Evolutionary conservation across 192 early-diverging fungal genomes (phyloP).

Genomic region (Backusella circina): DNA sequence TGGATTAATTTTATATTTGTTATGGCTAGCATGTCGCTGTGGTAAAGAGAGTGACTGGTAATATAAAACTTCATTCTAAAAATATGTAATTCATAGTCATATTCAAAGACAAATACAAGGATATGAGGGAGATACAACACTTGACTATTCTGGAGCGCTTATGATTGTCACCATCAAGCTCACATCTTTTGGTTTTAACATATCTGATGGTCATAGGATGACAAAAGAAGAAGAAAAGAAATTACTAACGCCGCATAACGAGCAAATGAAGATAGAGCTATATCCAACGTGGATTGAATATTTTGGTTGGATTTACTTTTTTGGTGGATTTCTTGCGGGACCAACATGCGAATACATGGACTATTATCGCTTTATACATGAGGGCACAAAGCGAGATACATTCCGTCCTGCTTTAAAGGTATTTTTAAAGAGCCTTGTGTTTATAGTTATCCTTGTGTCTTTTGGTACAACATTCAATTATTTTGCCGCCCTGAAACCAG

Average conservation of each 20-base stretch:
- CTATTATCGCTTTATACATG: conserved; percentile 41
- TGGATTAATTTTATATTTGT: conserved; percentile 55
- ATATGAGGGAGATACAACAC: conserved; percentile 37
- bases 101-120: conserved; percentile 17
- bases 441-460: neutral
- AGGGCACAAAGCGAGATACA: neutral
- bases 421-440: neutral
- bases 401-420: neutral
- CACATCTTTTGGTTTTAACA: conserved; percentile 84
- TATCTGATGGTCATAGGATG: conserved; percentile 23
- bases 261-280: conserved; percentile 10
- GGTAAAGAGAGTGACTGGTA: conserved; percentile 33
- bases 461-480: neutral
- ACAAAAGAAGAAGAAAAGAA: neutral
- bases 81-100: neutral
- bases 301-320: conserved; percentile 89
- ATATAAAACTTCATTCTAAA: neutral
- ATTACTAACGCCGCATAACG: neutral
- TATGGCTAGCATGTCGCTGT: conserved; percentile 66
- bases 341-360: conserved; percentile 79
- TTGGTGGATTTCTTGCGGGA: conserved; percentile 80
- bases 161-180: conserved; percentile 96
- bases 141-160: conserved; percentile 89
- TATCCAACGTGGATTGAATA: conserved; percentile 73
- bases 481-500: neutral